Conservation (phyloP, 2,329 filamentous ascomycete genomes). For the Stemphylium vesicarium region DNA sequence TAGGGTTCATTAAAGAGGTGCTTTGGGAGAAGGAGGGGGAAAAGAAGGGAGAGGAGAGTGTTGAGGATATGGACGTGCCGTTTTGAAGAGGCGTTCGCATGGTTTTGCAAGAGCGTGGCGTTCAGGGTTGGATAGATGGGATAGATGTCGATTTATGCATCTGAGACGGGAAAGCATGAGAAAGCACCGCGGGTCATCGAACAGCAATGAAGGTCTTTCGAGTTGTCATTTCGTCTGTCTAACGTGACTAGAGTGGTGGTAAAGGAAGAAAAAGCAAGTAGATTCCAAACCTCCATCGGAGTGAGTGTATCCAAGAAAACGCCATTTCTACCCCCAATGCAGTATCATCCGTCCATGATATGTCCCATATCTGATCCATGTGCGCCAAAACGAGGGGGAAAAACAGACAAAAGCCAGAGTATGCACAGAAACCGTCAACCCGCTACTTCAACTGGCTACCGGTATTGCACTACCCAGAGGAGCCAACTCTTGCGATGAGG, state of each 20-base stretch:
- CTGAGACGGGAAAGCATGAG: neutral
- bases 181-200: neutral
- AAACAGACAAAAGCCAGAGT: neutral
- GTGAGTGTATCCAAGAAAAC: conserved; percentile 3
- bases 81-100: conserved; percentile 53
- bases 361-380: neutral
- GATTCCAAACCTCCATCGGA: conserved; percentile 1
- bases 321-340: conserved; percentile 6
- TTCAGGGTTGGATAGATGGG: neutral
- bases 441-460: conserved; percentile 25
- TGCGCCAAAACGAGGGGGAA: neutral
- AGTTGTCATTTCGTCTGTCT: neutral
- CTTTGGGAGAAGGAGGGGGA: conserved; percentile 49
- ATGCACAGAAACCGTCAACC: conserved; percentile 2
- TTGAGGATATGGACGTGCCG: conserved; percentile 72
- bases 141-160: neutral
- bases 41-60: conserved; percentile 60
- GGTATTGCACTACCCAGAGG: conserved; percentile 24
- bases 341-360: conserved; percentile 6
- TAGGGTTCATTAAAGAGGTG: conserved; percentile 70
- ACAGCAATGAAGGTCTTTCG: neutral
- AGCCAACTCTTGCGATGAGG: conserved; percentile 25
- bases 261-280: neutral
- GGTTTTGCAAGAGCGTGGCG: neutral
- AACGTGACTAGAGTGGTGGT: neutral